These are phyloP conservation scores for Citrus cavaleriei DNA, from an alignment of 345 rosid species.

Conservation along the genomic window DNA sequence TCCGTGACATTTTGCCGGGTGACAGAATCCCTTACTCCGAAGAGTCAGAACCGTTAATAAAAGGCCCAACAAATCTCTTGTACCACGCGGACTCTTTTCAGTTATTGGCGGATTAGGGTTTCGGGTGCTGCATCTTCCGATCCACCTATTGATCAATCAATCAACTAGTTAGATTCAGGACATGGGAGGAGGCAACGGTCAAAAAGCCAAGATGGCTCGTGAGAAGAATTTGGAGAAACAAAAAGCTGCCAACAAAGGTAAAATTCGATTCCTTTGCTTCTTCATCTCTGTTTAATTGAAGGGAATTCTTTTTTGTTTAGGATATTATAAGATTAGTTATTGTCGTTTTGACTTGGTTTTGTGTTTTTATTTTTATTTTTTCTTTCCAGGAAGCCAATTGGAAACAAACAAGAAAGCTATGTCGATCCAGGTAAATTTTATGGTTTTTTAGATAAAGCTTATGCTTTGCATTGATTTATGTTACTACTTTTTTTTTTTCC, in stretches of 20 bases:
- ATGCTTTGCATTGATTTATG: background rate
- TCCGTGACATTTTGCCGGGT: background rate
- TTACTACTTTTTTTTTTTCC: background rate
- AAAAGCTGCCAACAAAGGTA: conserved; percentile 34
- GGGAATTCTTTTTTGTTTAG: background rate
- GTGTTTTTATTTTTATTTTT: background rate
- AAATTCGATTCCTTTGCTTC: background rate
- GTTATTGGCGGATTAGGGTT: background rate
- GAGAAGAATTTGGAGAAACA: conserved; percentile 48
- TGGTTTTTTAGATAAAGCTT: background rate
- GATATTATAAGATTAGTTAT: background rate
- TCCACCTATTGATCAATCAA: background rate
- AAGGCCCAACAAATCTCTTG: background rate
- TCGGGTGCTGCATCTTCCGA: background rate
- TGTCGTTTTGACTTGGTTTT: background rate
- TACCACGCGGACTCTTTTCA: background rate
- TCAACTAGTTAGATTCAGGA: background rate
- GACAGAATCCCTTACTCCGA: background rate
- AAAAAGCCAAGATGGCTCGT: conserved; percentile 54
- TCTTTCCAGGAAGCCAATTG: conserved; percentile 48
- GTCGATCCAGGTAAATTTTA: conserved; percentile 45
- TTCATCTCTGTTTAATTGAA: background rate
- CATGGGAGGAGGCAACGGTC: conserved; percentile 58
- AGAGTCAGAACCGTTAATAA: background rate
- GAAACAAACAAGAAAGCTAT: conserved; percentile 61